phyloP scores from a whole-genome alignment of 1,284 basidiomycete species.

The Boletellus deceptivus region DNA sequence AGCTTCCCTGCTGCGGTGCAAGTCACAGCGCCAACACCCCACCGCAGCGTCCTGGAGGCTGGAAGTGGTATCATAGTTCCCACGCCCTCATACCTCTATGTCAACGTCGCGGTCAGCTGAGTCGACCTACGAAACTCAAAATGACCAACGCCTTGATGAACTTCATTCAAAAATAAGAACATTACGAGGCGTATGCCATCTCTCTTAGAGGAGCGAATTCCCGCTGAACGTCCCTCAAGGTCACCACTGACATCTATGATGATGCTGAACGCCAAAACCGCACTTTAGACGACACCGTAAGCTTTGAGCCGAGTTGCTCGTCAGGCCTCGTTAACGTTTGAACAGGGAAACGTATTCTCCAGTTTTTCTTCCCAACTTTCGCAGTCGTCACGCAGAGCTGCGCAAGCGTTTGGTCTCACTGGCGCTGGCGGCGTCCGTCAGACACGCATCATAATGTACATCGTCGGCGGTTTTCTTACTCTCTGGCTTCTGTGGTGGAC shows the following conservation, averaged over 20 bases:
- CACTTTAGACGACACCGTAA: constrained; percentile 70
- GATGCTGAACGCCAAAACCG: constrained; percentile 80
- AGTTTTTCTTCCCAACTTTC: constrained; percentile 60
- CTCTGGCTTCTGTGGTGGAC: constrained; percentile 47
- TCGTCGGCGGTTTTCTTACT: constrained; percentile 44
- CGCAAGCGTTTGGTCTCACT: constrained; percentile 64
- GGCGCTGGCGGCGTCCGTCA: constrained; percentile 63
- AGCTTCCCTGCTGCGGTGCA: too few species aligned
- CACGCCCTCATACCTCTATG: constrained; percentile 27
- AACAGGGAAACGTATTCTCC: constrained; percentile 63
- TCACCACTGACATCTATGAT: constrained; percentile 77
- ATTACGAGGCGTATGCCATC: constrained; percentile 60
- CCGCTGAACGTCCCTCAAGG: constrained; percentile 39
- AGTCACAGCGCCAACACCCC: too few species aligned
- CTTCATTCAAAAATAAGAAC: constrained; percentile 78
- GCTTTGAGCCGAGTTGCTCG: constrained; percentile 24
- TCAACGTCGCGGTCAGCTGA: constrained; percentile 44
- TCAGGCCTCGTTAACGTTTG: not conserved
- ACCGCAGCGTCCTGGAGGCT: too few species aligned
- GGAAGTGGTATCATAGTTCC: constrained; percentile 1
- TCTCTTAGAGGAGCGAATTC: constrained; percentile 2
- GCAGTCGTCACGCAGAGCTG: constrained; percentile 63
- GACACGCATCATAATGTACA: constrained; percentile 60
- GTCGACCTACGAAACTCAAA: constrained; percentile 76
- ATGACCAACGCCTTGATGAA: constrained; percentile 78